A percentile compares a stretch with the other conserved stretches of the same genome.
These are phyloP conservation scores for Cordyceps javanica DNA, from an alignment of 2,329 filamentous ascomycete species.

Conservation along the genomic window DNA sequence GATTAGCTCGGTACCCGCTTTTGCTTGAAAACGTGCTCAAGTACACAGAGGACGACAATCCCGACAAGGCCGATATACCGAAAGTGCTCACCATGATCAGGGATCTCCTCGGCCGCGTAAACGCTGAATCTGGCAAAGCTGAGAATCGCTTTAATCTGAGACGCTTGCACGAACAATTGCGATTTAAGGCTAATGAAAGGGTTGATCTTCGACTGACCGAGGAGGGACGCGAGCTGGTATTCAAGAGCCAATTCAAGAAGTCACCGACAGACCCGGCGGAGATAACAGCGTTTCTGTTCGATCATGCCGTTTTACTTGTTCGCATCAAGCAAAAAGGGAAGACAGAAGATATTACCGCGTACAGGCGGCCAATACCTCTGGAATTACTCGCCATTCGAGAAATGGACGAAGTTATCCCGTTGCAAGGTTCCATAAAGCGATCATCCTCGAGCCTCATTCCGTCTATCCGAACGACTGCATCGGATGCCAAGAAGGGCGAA, in stretches of 20 bases:
- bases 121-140: conserved; percentile 90
- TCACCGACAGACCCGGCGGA: conserved; percentile 79
- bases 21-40: conserved; percentile 88
- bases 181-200: conserved; percentile 82
- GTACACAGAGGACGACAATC: conserved; percentile 80
- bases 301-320: conserved; percentile 89
- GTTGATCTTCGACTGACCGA: conserved; percentile 94
- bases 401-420: conserved; percentile 93
- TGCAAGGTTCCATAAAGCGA: conserved; percentile 71
- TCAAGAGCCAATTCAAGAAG: conserved; percentile 93
- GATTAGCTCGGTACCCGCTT: conserved; percentile 87
- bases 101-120: conserved; percentile 81
- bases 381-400: conserved; percentile 90
- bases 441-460: conserved; percentile 79
- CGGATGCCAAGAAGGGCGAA: conserved; percentile 57
- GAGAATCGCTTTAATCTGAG: conserved; percentile 97
- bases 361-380: conserved; percentile 86
- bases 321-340: conserved; percentile 89
- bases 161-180: conserved; percentile 83
- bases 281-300: conserved; percentile 92
- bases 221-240: conserved; percentile 85
- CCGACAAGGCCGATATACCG: conserved; percentile 87
- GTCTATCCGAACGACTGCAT: conserved; percentile 40
- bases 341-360: conserved; percentile 89
- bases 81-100: conserved; percentile 83